These are phyloP conservation scores for Epichloe hybrida DNA, from an alignment of 2,329 filamentous ascomycete genomes.

Conservation along the genomic window DNA sequence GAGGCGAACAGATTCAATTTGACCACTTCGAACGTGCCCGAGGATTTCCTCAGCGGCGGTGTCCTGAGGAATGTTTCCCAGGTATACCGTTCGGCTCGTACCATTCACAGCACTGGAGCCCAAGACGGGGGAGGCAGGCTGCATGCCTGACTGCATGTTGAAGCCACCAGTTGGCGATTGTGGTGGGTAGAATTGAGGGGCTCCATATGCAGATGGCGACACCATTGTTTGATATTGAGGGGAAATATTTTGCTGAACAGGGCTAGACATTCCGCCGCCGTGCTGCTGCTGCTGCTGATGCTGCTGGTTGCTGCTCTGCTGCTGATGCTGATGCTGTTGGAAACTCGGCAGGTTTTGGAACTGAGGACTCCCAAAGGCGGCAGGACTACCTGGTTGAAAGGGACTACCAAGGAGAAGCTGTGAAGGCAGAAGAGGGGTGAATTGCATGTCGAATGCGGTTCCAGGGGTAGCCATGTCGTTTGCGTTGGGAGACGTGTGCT, in stretches of 20 bases:
- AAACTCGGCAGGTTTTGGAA: slow-evolving; percentile 77
- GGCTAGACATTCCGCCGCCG: slow-evolving; percentile 54
- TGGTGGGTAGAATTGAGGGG: slow-evolving; percentile 71
- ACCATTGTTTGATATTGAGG: slow-evolving; percentile 78
- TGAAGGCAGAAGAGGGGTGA: slow-evolving; percentile 87
- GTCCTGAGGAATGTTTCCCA: slow-evolving; percentile 97
- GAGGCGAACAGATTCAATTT: slow-evolving; percentile 96
- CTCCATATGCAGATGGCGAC: slow-evolving; percentile 71
- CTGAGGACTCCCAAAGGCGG: slow-evolving; percentile 78
- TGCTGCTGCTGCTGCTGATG: slow-evolving; percentile 40
- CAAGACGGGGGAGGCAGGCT: slow-evolving; percentile 63
- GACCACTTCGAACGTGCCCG: slow-evolving; percentile 88
- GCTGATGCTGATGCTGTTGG: slow-evolving; percentile 37
- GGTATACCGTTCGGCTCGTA: slow-evolving; percentile 90
- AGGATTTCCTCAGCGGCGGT: slow-evolving; percentile 94
- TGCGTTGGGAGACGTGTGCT: slow-evolving; percentile 32
- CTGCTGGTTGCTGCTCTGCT: slow-evolving; percentile 31
- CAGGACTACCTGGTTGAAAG: slow-evolving; percentile 89
- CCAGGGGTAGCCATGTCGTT: slow-evolving; percentile 76
- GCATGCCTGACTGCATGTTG: slow-evolving; percentile 40
- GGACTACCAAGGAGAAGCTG: slow-evolving; percentile 90
- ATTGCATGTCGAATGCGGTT: slow-evolving; percentile 94
- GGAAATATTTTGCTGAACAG: slow-evolving; percentile 64
- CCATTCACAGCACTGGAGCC: slow-evolving; percentile 71
- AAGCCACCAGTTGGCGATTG: slow-evolving; percentile 79